Conservation (phyloP, 768 basidiomycete species). For the Tricholoma terreum region DNA sequence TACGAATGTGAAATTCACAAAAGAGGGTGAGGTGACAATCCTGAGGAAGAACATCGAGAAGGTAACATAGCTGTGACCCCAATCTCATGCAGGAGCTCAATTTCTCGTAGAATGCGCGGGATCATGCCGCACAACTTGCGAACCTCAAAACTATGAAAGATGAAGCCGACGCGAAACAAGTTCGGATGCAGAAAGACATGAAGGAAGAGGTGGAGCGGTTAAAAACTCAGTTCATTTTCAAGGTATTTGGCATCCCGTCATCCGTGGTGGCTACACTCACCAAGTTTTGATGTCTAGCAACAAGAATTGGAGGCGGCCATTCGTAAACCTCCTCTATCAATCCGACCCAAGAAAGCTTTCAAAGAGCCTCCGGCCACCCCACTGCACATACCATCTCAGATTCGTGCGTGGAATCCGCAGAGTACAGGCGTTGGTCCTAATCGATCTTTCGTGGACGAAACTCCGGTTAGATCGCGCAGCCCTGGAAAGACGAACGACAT, state of each 20-base stretch:
- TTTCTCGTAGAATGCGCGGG: constrained; percentile 46
- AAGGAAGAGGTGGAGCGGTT: constrained; percentile 68
- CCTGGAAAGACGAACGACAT: constrained; percentile 17
- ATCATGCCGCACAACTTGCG: constrained; percentile 54
- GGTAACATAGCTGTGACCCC: constrained; percentile 31
- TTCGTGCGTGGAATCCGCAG: constrained; percentile 32
- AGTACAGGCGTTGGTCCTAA: constrained; percentile 18
- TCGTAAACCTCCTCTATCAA: constrained; percentile 46
- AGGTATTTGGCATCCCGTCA: constrained; percentile 37
- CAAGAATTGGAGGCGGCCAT: constrained; percentile 60
- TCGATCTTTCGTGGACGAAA: constrained; percentile 30
- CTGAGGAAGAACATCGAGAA: constrained; percentile 67
- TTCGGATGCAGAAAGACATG: constrained; percentile 55
- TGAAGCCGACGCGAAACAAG: constrained; percentile 54
- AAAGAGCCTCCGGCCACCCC: constrained; percentile 40
- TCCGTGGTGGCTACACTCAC: constrained; percentile 3
- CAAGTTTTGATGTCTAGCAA: constrained; percentile 41
- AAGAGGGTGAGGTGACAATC: constrained; percentile 70
- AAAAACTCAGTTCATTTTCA: constrained; percentile 67
- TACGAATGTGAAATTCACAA: constrained; percentile 48
- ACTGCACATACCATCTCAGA: constrained; percentile 37
- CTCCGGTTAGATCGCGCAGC: constrained; percentile 29
- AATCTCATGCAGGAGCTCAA: background rate
- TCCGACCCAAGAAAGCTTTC: constrained; percentile 38
- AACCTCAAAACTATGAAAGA: constrained; percentile 59